phyloP scores from a whole-genome alignment of 306 rosid genomes.

The Sicyos edulis region DNA sequence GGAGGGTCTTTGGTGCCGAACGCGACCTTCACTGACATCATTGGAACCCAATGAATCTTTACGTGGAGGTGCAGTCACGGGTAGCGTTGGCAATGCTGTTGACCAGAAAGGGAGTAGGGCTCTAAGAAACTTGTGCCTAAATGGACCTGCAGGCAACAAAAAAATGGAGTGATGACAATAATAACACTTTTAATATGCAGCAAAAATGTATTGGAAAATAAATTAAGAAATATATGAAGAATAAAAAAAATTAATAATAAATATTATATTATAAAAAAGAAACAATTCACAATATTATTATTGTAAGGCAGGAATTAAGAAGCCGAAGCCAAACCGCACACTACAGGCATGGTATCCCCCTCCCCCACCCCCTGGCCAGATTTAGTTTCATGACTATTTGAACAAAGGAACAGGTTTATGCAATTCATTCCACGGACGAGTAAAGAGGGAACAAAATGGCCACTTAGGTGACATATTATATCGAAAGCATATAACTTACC shows the following conservation, averaged over 20 bases:
- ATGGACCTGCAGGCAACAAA: slow-evolving; percentile 53
- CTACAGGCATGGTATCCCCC: slow-evolving; percentile 4
- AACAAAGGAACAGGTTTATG: background rate
- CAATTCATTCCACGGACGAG: background rate
- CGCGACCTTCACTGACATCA: slow-evolving; percentile 70
- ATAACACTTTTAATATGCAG: background rate
- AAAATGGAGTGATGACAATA: background rate
- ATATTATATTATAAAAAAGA: background rate
- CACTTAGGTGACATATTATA: background rate
- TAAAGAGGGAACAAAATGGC: background rate
- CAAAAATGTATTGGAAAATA: background rate
- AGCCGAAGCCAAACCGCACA: background rate
- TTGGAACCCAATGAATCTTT: slow-evolving; percentile 55
- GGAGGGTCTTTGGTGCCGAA: slow-evolving; percentile 74
- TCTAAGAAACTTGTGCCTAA: slow-evolving; percentile 81
- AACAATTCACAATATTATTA: background rate
- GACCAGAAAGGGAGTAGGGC: slow-evolving; percentile 97
- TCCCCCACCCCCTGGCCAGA: background rate
- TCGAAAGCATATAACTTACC: slow-evolving; percentile 41
- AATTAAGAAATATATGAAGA: background rate
- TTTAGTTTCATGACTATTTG: slow-evolving; percentile 4
- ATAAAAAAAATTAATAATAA: background rate
- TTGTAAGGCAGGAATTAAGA: background rate
- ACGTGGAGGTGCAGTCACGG: slow-evolving; percentile 76
- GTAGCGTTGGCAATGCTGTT: slow-evolving; percentile 80